Conservation (phyloP, 1,284 basidiomycete genomes). For the Pseudozyma pruni region DNA sequence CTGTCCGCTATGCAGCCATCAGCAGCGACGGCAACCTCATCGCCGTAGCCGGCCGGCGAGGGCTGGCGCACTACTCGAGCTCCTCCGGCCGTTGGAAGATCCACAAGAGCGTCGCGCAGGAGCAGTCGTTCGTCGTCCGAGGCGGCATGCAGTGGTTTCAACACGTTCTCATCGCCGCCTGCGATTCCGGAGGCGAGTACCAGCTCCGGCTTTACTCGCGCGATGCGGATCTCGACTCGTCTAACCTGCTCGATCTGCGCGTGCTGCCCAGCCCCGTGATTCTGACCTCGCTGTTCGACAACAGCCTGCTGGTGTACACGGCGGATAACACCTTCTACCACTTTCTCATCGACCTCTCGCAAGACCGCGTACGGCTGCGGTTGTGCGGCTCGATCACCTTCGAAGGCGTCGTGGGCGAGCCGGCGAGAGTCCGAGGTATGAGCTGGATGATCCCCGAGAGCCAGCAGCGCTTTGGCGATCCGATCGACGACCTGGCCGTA, state of each 20-base stretch:
- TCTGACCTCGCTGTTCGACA: slow-evolving; percentile 82
- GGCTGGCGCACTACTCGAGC: slow-evolving; percentile 92
- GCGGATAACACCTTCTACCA: slow-evolving; percentile 95
- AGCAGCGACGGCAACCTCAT: slow-evolving; percentile 90
- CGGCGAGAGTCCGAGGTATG: slow-evolving; percentile 85
- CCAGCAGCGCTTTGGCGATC: slow-evolving; percentile 94
- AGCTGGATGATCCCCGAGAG: slow-evolving; percentile 96
- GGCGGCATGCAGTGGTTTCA: slow-evolving; percentile 97
- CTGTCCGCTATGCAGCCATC: slow-evolving; percentile 89
- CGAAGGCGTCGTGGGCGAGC: slow-evolving; percentile 86
- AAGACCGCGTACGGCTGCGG: slow-evolving; percentile 81
- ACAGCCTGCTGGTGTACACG: slow-evolving; percentile 95
- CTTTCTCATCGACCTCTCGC: slow-evolving; percentile 87
- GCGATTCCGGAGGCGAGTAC: slow-evolving; percentile 69
- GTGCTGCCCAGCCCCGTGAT: slow-evolving; percentile 73
- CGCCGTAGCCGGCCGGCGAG: slow-evolving; percentile 90
- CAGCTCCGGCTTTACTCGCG: slow-evolving; percentile 90
- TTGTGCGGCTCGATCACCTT: slow-evolving; percentile 95
- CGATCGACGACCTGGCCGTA: slow-evolving; percentile 88
- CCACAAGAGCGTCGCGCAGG: slow-evolving; percentile 85
- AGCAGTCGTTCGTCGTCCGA: slow-evolving; percentile 85
- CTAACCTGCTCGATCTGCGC: slow-evolving; percentile 85
- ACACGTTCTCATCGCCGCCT: slow-evolving; percentile 88
- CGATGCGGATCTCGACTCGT: slow-evolving; percentile 86
- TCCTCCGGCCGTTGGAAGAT: slow-evolving; percentile 94